phyloP scores from a whole-genome alignment of 768 basidiomycete species.

The Nevesoporus exiguus region DNA sequence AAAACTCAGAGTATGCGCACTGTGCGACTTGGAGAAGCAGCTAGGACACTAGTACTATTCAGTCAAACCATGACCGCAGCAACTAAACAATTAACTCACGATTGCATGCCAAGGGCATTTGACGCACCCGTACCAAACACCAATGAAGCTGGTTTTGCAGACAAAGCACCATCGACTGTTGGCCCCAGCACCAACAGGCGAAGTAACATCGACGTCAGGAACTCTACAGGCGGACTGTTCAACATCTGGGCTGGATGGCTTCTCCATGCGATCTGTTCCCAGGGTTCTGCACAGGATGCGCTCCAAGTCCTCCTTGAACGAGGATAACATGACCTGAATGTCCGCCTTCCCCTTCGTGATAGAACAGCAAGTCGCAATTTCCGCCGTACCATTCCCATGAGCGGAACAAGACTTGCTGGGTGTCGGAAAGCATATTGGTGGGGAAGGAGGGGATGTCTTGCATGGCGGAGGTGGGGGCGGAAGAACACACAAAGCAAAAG shows the following conservation, averaged over 20 bases:
- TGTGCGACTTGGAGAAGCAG: constrained; percentile 28
- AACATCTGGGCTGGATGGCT: neutral
- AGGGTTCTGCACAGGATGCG: constrained; percentile 39
- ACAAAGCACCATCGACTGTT: constrained; percentile 28
- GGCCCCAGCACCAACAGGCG: neutral
- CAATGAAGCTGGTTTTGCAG: constrained; percentile 24
- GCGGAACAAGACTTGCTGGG: neutral
- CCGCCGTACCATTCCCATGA: neutral
- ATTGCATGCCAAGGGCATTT: constrained; percentile 32
- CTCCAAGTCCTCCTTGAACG: constrained; percentile 56
- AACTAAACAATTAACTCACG: constrained; percentile 18
- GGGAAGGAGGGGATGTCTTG: neutral
- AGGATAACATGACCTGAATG: constrained; percentile 41
- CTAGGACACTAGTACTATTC: constrained; percentile 19
- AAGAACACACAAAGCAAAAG: constrained; percentile 4
- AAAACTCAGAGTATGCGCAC: constrained; percentile 30
- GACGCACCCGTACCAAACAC: constrained; percentile 30
- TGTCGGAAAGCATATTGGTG: constrained; percentile 2
- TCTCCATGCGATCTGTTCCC: constrained; percentile 15
- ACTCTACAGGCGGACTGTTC: neutral
- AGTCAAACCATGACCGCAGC: constrained; percentile 4
- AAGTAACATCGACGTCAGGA: neutral
- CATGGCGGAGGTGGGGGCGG: constrained; percentile 17
- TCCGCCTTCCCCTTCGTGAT: constrained; percentile 47
- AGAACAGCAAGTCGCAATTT: constrained; percentile 38